Evolutionary conservation across 805 yeast genomes (phyloP).

Genomic region (Ogataea nonfermentans): DNA sequence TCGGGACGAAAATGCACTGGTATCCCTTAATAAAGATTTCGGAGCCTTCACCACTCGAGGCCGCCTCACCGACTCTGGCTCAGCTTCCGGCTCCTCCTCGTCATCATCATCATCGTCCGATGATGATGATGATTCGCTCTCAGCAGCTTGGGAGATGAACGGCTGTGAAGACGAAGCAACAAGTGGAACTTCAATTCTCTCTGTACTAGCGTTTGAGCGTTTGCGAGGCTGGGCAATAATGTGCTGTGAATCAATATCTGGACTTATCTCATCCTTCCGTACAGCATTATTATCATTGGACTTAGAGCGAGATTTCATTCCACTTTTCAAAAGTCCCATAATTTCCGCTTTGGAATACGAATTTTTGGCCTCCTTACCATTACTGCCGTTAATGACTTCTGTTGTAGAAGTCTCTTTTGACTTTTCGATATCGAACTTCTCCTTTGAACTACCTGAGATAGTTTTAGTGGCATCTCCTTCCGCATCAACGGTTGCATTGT

Average conservation of each 20-base stretch:
- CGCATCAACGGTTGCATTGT: too few relatives aligned
- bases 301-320: conserved; percentile 27
- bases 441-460: not conserved
- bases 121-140: conserved; percentile 17
- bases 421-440: not conserved
- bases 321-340: conserved; percentile 19
- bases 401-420: too few relatives aligned
- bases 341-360: conserved; percentile 16
- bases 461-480: not conserved
- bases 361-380: not conserved
- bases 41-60: conserved; percentile 50
- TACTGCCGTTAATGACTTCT: not conserved
- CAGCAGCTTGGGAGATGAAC: conserved; percentile 11
- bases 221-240: conserved; percentile 21
- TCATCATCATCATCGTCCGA: conserved; percentile 21
- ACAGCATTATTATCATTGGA: conserved; percentile 27
- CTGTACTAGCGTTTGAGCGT: conserved; percentile 6
- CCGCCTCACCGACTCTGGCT: conserved; percentile 25
- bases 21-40: conserved; percentile 7
- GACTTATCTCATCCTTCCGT: conserved; percentile 26
- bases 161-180: conserved; percentile 12
- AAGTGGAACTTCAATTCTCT: conserved; percentile 3
- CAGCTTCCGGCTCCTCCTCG: conserved; percentile 19
- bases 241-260: conserved; percentile 25
- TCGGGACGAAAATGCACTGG: conserved; percentile 6